phyloP scores from a whole-genome alignment of 441 rosid genomes.

The Capsella rubella region DNA sequence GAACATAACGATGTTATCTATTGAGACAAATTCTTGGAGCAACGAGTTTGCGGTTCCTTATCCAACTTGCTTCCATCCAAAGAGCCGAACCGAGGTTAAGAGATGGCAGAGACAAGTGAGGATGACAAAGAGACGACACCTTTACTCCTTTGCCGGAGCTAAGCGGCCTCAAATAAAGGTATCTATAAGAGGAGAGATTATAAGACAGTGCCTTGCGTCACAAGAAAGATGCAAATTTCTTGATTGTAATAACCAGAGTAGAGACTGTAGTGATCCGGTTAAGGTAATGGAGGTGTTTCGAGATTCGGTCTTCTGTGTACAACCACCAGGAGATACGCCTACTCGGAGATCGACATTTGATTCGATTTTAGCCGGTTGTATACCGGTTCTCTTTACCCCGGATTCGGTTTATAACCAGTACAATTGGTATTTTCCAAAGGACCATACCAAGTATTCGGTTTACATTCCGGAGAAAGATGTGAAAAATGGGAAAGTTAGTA shows the following conservation, averaged over 20 bases:
- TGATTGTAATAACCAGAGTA: conserved; percentile 47
- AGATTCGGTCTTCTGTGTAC: conserved; percentile 68
- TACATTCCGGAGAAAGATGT: conserved; percentile 49
- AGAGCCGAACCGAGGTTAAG: conserved; percentile 33
- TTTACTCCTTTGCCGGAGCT: conserved; percentile 55
- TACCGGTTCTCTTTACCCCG: conserved; percentile 73
- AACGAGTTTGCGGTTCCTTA: conserved; percentile 58
- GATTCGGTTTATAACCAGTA: conserved; percentile 64
- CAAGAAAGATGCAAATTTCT: conserved; percentile 52
- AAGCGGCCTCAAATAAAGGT: conserved; percentile 41
- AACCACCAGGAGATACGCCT: conserved; percentile 76
- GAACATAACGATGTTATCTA: conserved; percentile 58
- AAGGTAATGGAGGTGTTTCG: conserved; percentile 57
- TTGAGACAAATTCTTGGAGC: conserved; percentile 47
- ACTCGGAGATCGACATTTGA: conserved; percentile 71
- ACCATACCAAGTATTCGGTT: conserved; percentile 55
- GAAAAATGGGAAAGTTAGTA: conserved; percentile 27
- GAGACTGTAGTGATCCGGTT: conserved; percentile 53
- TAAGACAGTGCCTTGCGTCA: conserved; percentile 56
- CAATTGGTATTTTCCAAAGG: conserved; percentile 61
- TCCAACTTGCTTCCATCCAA: conserved; percentile 61
- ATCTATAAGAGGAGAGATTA: conserved; percentile 58
- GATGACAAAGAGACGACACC: conserved; percentile 37
- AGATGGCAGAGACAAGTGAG: conserved; percentile 53
- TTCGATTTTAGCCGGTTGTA: conserved; percentile 70